Percentiles rank a stretch among this genome's conserved stretches.
Conservation (phyloP, 177 flowering plant species). For the Tripterygium wilfordii region DNA sequence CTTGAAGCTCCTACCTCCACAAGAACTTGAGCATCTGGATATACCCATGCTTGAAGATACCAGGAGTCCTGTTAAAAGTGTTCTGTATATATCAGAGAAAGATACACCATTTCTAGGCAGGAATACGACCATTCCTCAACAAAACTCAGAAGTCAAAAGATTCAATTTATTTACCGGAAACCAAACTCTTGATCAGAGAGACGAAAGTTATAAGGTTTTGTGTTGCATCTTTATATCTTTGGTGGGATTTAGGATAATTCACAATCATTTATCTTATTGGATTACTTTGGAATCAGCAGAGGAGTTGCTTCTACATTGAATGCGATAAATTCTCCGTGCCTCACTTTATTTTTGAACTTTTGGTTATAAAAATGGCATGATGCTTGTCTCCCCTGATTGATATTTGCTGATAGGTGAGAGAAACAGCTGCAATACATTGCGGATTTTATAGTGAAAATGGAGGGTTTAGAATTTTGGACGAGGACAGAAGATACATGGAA, state of each 20-base stretch:
- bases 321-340: too few relatives aligned
- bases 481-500: slow-evolving; percentile 65
- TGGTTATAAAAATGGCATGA: neutral
- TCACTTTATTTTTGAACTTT: neutral
- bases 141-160: slow-evolving; percentile 31
- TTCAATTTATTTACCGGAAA: slow-evolving; percentile 84
- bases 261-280: too few relatives aligned
- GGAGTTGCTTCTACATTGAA: too few relatives aligned
- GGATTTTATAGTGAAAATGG: slow-evolving; percentile 90
- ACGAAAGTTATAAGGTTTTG: slow-evolving; percentile 67
- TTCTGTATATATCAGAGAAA: slow-evolving; percentile 52
- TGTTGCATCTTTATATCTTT: slow-evolving; percentile 13
- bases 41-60: slow-evolving; percentile 39
- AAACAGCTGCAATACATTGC: slow-evolving; percentile 66
- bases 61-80: slow-evolving; percentile 34
- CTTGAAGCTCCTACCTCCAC: slow-evolving; percentile 74
- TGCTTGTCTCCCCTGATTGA: slow-evolving; percentile 10
- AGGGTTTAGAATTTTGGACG: slow-evolving; percentile 74
- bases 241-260: neutral
- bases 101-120: slow-evolving; percentile 21
- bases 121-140: slow-evolving; percentile 18
- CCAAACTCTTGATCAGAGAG: slow-evolving; percentile 70
- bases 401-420: slow-evolving; percentile 52
- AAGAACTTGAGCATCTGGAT: slow-evolving; percentile 66
- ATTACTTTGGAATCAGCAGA: too few relatives aligned